phyloP scores from a whole-genome alignment of 768 basidiomycete species.

The Termitomyces sp. region DNA sequence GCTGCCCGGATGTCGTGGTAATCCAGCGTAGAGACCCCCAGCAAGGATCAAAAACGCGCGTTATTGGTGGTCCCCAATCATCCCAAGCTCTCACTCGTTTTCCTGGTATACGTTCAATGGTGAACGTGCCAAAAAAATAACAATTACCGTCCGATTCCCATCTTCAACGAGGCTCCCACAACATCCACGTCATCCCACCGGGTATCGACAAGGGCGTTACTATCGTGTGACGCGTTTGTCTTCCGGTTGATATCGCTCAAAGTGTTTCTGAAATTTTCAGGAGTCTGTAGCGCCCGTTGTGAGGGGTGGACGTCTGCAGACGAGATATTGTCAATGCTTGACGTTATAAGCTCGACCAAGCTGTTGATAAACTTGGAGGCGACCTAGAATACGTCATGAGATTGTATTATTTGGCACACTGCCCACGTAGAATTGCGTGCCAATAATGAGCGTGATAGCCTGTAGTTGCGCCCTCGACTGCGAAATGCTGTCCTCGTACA shows the following conservation, averaged over 20 bases:
- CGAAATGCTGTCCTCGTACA: slow-evolving; percentile 96
- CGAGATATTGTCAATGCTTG: slow-evolving; percentile 87
- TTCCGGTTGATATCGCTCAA: slow-evolving; percentile 76
- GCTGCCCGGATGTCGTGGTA: slow-evolving; percentile 19
- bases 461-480: slow-evolving; percentile 94
- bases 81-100: slow-evolving; percentile 9
- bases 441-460: slow-evolving; percentile 93
- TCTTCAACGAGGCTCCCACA: slow-evolving; percentile 83
- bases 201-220: slow-evolving; percentile 34
- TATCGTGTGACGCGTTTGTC: slow-evolving; percentile 50
- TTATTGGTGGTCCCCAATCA: slow-evolving; percentile 17
- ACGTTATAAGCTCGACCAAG: slow-evolving; percentile 91
- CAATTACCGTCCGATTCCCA: slow-evolving; percentile 64
- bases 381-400: slow-evolving; percentile 41
- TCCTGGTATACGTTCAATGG: not conserved
- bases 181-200: slow-evolving; percentile 88
- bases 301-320: slow-evolving; percentile 86
- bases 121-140: not conserved
- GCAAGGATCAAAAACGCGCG: slow-evolving; percentile 14
- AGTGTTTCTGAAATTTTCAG: slow-evolving; percentile 94
- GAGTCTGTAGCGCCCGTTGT: slow-evolving; percentile 81
- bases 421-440: slow-evolving; percentile 35
- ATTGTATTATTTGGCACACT: not conserved
- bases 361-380: slow-evolving; percentile 96
- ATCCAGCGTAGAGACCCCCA: slow-evolving; percentile 13